phyloP scores from a whole-genome alignment of 306 rosid species.

The Morella rubra region DNA sequence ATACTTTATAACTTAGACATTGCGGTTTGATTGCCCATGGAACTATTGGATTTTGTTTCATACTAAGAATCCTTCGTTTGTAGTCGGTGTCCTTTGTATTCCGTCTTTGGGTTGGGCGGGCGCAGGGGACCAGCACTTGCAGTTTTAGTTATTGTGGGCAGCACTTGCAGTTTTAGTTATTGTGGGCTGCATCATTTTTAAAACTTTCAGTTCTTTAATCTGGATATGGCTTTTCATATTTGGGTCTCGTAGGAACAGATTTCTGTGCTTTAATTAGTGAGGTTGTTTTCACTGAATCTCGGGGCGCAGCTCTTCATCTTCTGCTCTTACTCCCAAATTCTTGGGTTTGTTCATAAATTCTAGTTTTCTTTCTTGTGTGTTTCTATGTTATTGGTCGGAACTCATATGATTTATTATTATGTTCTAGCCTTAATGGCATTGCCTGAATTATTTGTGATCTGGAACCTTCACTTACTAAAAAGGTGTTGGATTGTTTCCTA shows the following conservation, averaged over 20 bases:
- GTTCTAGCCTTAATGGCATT: neutral
- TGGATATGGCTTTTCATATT: no score
- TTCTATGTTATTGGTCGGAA: no score
- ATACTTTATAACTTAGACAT: neutral
- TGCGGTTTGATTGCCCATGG: neutral
- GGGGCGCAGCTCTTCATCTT: neutral
- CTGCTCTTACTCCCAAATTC: neutral
- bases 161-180: neutral
- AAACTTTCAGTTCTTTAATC: no score
- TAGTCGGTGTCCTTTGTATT: neutral
- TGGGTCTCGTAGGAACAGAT: neutral
- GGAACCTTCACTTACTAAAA: neutral
- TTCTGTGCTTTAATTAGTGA: constrained; percentile 21
- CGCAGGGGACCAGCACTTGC: no score
- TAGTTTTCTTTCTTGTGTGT: no score
- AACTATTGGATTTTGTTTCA: neutral
- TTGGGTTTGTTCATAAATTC: neutral
- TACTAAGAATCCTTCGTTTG: no score
- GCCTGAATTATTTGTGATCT: constrained; percentile 2
- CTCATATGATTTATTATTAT: neutral
- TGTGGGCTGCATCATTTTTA: neutral
- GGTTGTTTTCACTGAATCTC: constrained; percentile 14
- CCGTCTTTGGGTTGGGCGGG: neutral
- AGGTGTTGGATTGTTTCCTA: constrained; percentile 10
- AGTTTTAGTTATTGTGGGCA: neutral